These are phyloP conservation scores for Corchorus capsularis DNA, from an alignment of 345 rosid genomes.

Conservation along the genomic window DNA sequence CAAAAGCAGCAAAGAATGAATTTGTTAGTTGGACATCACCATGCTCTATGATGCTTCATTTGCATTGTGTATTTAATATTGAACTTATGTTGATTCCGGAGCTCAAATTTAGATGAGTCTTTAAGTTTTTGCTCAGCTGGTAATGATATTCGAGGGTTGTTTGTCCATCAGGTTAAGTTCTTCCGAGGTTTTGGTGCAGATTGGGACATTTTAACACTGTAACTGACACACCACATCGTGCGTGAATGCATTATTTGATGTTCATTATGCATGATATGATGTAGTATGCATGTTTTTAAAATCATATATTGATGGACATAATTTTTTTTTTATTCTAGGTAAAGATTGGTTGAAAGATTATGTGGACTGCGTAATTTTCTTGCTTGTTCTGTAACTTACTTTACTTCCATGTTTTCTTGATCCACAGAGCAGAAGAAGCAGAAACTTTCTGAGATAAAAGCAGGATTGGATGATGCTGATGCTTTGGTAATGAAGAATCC, in stretches of 20 bases:
- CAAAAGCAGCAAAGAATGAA: no score
- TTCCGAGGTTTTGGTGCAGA: background rate
- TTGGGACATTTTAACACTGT: background rate
- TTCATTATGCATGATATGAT: background rate
- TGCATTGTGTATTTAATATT: background rate
- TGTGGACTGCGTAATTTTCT: background rate
- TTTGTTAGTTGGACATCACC: no score
- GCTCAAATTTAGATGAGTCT: no score
- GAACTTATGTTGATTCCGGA: background rate
- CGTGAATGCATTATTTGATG: background rate
- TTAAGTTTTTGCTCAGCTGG: background rate
- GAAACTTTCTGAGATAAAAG: conserved; percentile 47
- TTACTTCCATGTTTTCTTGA: conserved; percentile 6
- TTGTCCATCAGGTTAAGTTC: background rate
- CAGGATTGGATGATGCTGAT: conserved; percentile 57
- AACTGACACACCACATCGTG: background rate
- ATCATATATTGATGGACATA: background rate
- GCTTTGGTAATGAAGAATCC: conserved; percentile 38
- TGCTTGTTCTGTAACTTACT: background rate
- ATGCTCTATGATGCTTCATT: no score
- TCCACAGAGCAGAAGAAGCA: conserved; percentile 55
- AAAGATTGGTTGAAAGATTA: background rate
- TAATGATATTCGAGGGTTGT: background rate
- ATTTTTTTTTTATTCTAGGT: background rate
- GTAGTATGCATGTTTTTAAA: background rate